These are phyloP conservation scores for Beta lomatogona DNA, from an alignment of 179 eudicot genomes.

Conservation along the genomic window DNA sequence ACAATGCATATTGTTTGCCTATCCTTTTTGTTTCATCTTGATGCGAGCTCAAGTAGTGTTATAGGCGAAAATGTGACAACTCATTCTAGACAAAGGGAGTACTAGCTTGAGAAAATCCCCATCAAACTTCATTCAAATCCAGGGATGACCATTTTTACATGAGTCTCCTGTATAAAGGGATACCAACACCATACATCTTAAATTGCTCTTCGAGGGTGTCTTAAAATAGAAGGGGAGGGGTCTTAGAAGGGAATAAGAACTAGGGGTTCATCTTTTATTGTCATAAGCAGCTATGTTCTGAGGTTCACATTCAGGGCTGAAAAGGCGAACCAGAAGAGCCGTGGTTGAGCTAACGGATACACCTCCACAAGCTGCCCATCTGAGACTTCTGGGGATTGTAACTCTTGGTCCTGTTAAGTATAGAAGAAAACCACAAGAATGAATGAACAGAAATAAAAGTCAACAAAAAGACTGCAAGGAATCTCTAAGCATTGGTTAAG, in stretches of 20 bases:
- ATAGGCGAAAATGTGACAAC: neutral
- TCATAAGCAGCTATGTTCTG: conserved; percentile 90
- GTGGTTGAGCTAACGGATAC: conserved; percentile 59
- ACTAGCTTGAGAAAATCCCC: neutral
- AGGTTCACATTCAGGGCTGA: conserved; percentile 95
- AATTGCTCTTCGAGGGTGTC: neutral
- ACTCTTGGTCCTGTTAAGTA: conserved; percentile 72
- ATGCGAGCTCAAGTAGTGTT: neutral
- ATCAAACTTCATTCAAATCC: neutral
- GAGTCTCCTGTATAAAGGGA: neutral
- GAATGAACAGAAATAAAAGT: neutral
- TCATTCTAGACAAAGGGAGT: neutral
- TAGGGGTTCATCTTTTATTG: conserved; percentile 22
- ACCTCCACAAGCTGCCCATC: conserved; percentile 94
- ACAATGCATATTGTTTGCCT: neutral
- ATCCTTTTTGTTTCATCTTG: neutral
- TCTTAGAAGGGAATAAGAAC: no score
- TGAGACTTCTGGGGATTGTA: conserved; percentile 73
- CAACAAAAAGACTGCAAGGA: neutral
- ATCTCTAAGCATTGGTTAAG: neutral
- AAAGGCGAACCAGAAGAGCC: conserved; percentile 82
- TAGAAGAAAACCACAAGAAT: neutral
- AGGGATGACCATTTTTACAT: neutral
- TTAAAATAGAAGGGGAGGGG: no score
- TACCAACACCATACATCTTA: neutral